Evolutionary conservation across 768 basidiomycete species (phyloP).

Genomic region (Lentinus tigrinus): DNA sequence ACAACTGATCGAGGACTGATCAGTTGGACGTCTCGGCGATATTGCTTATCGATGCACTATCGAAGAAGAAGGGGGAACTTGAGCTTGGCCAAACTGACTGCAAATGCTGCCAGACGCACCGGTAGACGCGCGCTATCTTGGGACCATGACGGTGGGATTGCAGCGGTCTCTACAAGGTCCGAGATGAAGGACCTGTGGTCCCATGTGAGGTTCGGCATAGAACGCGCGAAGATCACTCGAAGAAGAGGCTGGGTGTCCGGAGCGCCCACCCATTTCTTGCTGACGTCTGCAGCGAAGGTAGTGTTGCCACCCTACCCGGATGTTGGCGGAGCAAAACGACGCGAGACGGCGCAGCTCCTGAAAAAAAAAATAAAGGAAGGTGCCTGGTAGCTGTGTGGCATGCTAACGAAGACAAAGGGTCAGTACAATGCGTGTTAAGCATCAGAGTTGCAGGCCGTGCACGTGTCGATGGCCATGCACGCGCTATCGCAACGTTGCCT

Average conservation of each 20-base stretch:
- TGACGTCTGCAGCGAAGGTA: not conserved
- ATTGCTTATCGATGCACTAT: not conserved
- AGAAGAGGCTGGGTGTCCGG: not conserved
- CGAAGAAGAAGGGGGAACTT: not conserved
- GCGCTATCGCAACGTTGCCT: conserved; percentile 3
- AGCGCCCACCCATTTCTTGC: not conserved
- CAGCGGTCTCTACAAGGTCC: conserved; percentile 16
- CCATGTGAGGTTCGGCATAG: not conserved
- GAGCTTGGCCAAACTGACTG: not conserved
- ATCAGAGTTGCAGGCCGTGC: not conserved
- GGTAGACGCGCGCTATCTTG: not conserved
- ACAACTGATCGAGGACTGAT: not conserved
- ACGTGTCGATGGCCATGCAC: conserved; percentile 9
- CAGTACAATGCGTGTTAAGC: not conserved
- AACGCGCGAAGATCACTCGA: conserved; percentile 5
- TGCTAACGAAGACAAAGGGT: conserved; percentile 5
- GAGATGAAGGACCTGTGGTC: conserved; percentile 11
- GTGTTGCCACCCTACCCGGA: not conserved
- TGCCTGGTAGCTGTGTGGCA: not conserved
- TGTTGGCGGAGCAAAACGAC: not conserved
- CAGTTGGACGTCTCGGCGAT: not conserved
- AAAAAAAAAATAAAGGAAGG: not conserved
- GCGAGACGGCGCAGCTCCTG: not conserved
- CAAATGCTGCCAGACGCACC: too few species aligned
- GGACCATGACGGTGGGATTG: conserved; percentile 9